phyloP scores from a whole-genome alignment of 441 rosid genomes.

The Populus tomentosa region DNA sequence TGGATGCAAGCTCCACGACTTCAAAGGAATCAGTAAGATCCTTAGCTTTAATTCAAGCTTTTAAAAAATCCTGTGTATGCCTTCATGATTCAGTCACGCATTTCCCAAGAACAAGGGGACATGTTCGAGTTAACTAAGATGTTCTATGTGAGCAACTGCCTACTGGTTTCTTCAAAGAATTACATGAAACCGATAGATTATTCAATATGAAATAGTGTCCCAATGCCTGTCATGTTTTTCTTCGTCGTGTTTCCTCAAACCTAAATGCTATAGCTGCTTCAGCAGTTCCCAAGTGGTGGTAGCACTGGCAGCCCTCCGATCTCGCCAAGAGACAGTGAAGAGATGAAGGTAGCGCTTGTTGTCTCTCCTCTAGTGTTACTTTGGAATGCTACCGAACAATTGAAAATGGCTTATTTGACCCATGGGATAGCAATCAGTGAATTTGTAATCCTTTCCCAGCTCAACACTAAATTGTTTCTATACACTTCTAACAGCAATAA shows the following conservation, averaged over 20 bases:
- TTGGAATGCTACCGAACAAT: background rate
- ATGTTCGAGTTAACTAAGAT: no score
- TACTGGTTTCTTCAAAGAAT: background rate
- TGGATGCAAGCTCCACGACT: slow-evolving; percentile 35
- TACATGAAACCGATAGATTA: background rate
- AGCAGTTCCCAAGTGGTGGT: slow-evolving; percentile 33
- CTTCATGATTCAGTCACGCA: background rate
- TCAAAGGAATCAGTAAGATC: slow-evolving; percentile 41
- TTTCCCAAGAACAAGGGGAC: background rate
- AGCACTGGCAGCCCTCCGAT: slow-evolving; percentile 48
- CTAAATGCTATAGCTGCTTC: slow-evolving; percentile 27
- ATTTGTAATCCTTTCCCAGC: background rate
- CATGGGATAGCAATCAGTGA: background rate
- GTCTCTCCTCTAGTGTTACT: background rate
- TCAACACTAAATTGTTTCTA: background rate
- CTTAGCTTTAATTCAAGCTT: background rate
- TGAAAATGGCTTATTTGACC: background rate
- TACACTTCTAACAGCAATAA: background rate
- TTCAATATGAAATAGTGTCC: background rate
- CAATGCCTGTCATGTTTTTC: background rate
- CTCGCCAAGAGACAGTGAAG: slow-evolving; percentile 78
- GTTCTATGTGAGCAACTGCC: background rate
- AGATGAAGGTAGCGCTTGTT: slow-evolving; percentile 57
- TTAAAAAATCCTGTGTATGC: background rate
- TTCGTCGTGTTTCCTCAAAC: background rate